These are phyloP conservation scores for Piper betle DNA, from an alignment of 164 flowering plant species.

Conservation along the genomic window DNA sequence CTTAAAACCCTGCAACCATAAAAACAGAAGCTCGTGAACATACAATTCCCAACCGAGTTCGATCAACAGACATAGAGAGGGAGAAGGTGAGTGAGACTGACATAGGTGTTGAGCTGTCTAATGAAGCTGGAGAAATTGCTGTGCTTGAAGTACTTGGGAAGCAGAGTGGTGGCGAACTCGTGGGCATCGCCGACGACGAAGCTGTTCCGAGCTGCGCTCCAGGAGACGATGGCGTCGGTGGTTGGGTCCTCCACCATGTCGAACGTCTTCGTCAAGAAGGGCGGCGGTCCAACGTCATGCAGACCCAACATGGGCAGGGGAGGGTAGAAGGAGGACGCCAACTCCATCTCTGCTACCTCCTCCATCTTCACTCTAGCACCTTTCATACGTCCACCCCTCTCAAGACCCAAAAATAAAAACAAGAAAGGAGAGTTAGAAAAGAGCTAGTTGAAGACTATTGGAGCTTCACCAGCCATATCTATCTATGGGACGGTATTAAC, in stretches of 20 bases:
- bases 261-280: conserved; percentile 54
- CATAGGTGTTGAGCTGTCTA: conserved; percentile 71
- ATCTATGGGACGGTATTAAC: too few relatives aligned
- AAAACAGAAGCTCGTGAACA: neutral
- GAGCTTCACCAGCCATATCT: too few relatives aligned
- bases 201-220: conserved; percentile 31
- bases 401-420: too few relatives aligned
- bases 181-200: conserved; percentile 58
- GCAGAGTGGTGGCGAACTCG: conserved; percentile 29
- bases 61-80: too few relatives aligned
- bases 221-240: conserved; percentile 45
- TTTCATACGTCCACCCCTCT: too few relatives aligned
- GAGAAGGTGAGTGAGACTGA: conserved; percentile 17
- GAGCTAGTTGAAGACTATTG: too few relatives aligned
- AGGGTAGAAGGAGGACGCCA: neutral
- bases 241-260: conserved; percentile 63
- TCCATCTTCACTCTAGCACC: neutral
- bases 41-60: neutral
- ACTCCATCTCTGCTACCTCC: neutral
- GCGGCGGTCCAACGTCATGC: conserved; percentile 46
- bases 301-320: conserved; percentile 41
- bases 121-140: conserved; percentile 66
- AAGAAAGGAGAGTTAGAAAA: too few relatives aligned
- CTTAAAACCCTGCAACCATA: conserved; percentile 42
- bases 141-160: conserved; percentile 69